Conservation (phyloP, 805 yeast species). For the Pichia deserticola region DNA sequence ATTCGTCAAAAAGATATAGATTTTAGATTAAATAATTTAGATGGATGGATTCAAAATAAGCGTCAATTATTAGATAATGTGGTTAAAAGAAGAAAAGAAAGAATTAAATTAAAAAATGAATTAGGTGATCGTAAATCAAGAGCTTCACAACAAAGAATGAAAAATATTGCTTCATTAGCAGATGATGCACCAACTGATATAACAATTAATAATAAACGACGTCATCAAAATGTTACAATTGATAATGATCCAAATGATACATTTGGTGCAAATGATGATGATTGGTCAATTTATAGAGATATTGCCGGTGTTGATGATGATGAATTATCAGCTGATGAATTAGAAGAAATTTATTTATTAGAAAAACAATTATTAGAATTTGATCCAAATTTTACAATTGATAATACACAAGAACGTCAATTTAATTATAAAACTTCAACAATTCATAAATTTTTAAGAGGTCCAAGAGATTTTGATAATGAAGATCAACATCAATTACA, state of each 20-base stretch:
- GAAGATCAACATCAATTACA: conserved; percentile 81
- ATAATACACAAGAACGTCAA: conserved; percentile 74
- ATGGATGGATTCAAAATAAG: conserved; percentile 73
- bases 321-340: conserved; percentile 73
- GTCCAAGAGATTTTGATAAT: conserved; percentile 79
- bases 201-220: conserved; percentile 33
- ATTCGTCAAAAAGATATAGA: conserved; percentile 59
- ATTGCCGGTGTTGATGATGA: conserved; percentile 70
- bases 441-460: conserved; percentile 79
- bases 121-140: conserved; percentile 82
- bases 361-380: conserved; percentile 72
- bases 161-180: conserved; percentile 80
- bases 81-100: conserved; percentile 58
- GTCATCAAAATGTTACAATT: conserved; percentile 54
- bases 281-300: conserved; percentile 87
- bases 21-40: conserved; percentile 70
- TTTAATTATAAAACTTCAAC: conserved; percentile 79
- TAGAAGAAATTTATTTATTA: conserved; percentile 46
- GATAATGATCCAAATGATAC: conserved; percentile 92
- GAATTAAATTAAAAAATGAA: conserved; percentile 64
- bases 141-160: conserved; percentile 91
- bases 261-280: conserved; percentile 92
- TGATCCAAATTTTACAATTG: conserved; percentile 82
- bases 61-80: conserved; percentile 51
- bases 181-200: conserved; percentile 38